A percentile compares a stretch with the other conserved stretches of the same genome.
phyloP scores from a whole-genome alignment of 2,329 filamentous ascomycete species.

The Elsinoe necatrix region DNA sequence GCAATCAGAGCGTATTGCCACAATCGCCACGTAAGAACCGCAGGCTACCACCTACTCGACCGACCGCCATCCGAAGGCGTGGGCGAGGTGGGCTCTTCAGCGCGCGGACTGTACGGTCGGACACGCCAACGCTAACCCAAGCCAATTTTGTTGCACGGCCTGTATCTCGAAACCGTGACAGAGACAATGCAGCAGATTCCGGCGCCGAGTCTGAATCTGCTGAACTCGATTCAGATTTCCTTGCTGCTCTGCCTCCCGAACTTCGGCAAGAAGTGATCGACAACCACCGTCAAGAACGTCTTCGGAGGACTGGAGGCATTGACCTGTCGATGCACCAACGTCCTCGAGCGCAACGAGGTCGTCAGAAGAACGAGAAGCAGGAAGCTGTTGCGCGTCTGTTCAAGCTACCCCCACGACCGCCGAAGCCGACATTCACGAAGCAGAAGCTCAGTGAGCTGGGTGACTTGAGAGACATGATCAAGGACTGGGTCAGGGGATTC shows the following conservation, averaged over 20 bases:
- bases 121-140: conserved; percentile 58
- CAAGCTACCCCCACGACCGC: conserved; percentile 41
- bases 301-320: conserved; percentile 44
- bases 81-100: conserved; percentile 39
- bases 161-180: conserved; percentile 17
- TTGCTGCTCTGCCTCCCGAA: conserved; percentile 74
- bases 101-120: conserved; percentile 36
- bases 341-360: conserved; percentile 17
- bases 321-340: conserved; percentile 27
- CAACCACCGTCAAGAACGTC: conserved; percentile 57
- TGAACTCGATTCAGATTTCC: conserved; percentile 61
- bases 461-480: conserved; percentile 66
- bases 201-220: conserved; percentile 34
- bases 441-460: conserved; percentile 45
- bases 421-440: conserved; percentile 54
- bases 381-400: conserved; percentile 32
- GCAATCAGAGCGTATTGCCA: conserved; percentile 30
- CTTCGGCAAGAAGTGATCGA: conserved; percentile 68
- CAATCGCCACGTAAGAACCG: conserved; percentile 51
- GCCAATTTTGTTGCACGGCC: conserved; percentile 56
- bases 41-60: conserved; percentile 43
- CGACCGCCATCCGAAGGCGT: conserved; percentile 61
- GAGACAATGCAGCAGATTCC: conserved; percentile 24
- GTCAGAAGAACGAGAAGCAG: conserved; percentile 20
- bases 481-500: conserved; percentile 68